Percentiles rank a stretch among this genome's conserved stretches.
Conservation (phyloP, 768 basidiomycete species). For the Galerina marginata region DNA sequence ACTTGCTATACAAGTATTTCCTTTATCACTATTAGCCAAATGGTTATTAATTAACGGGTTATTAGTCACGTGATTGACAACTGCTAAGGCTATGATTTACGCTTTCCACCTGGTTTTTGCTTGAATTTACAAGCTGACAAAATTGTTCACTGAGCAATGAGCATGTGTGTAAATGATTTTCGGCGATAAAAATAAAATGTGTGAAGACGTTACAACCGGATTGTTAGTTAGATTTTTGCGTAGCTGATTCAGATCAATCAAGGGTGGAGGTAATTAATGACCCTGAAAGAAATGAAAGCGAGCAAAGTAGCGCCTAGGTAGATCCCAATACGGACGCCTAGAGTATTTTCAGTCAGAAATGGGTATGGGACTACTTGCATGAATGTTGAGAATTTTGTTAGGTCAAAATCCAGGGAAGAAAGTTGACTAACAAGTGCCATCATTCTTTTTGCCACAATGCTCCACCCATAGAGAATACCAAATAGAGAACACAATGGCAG, state of each 20-base stretch:
- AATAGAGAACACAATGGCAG: constrained; percentile 33
- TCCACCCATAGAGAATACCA: constrained; percentile 74
- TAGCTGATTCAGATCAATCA: background rate
- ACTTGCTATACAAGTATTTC: no score
- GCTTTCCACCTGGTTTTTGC: no score
- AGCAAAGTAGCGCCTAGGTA: constrained; percentile 59
- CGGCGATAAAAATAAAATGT: no score
- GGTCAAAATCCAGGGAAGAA: background rate
- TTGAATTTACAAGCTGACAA: no score
- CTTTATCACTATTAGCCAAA: no score
- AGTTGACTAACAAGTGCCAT: constrained; percentile 54
- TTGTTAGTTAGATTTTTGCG: no score
- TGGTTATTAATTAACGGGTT: no score
- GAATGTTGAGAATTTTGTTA: background rate
- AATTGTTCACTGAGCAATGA: no score
- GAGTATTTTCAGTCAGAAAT: constrained; percentile 69
- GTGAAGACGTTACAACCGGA: no score
- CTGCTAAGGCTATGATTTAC: no score
- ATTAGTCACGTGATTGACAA: no score
- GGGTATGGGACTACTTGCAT: constrained; percentile 74
- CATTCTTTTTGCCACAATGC: constrained; percentile 65
- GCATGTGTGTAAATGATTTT: no score
- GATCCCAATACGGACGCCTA: constrained; percentile 58
- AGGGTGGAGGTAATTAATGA: constrained; percentile 62
- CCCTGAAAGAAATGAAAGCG: constrained; percentile 60